Evolutionary conservation across 2,329 filamentous ascomycete species (phyloP).

Genomic region (Karstenula rhodostoma): DNA sequence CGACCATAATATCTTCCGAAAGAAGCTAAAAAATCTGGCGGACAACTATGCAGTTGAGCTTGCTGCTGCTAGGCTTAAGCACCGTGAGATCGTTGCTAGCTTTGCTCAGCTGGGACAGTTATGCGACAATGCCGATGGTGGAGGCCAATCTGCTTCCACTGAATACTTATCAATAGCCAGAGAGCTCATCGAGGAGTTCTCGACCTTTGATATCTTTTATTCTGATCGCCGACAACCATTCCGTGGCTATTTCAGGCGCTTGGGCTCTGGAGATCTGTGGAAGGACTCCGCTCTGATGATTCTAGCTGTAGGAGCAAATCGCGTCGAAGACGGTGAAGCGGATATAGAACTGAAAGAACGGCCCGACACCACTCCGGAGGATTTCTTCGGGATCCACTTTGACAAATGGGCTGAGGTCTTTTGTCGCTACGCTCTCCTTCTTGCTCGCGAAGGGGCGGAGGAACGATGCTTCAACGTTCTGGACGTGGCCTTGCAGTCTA

Average conservation of each 20-base stretch:
- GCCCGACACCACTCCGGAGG: constrained; percentile 52
- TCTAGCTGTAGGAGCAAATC: constrained; percentile 45
- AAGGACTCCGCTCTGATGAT: constrained; percentile 45
- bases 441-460: constrained; percentile 72
- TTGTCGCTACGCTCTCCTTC: constrained; percentile 81
- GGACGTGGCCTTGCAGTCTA: constrained; percentile 79
- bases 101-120: constrained; percentile 57
- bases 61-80: constrained; percentile 50
- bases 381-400: constrained; percentile 82
- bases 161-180: constrained; percentile 68
- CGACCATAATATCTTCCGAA: constrained; percentile 38
- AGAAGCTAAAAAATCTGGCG: constrained; percentile 38
- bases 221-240: constrained; percentile 56
- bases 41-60: constrained; percentile 47
- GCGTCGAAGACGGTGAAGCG: constrained; percentile 42
- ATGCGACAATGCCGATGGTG: constrained; percentile 54
- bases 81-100: constrained; percentile 50
- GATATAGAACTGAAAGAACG: constrained; percentile 38
- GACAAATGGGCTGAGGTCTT: constrained; percentile 89
- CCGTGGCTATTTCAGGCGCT: constrained; percentile 45
- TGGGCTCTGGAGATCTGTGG: constrained; percentile 43
- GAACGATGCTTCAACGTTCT: constrained; percentile 82
- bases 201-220: constrained; percentile 67
- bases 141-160: constrained; percentile 59
- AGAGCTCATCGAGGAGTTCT: constrained; percentile 67